Evolutionary conservation across 768 basidiomycete species (phyloP).

Genomic region (Coprinellus micaceus): DNA sequence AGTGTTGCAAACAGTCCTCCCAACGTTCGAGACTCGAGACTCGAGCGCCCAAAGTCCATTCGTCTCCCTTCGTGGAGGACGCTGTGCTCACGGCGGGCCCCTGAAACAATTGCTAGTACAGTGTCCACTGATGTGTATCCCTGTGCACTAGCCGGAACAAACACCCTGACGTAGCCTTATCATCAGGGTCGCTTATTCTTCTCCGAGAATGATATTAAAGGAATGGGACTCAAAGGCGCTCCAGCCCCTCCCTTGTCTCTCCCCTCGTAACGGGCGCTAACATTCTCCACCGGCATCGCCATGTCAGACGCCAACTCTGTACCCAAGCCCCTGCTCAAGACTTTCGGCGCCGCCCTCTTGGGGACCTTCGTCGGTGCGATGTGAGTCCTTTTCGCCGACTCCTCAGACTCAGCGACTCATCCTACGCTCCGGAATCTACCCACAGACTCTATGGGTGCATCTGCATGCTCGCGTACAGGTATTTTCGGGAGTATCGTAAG

Average conservation of each 20-base stretch:
- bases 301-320: neutral
- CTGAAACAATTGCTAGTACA: too few relatives aligned
- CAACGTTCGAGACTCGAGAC: too few relatives aligned
- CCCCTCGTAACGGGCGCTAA: neutral
- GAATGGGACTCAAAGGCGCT: too few relatives aligned
- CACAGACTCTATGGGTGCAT: constrained; percentile 2
- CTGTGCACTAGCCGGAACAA: too few relatives aligned
- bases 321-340: neutral
- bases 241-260: neutral
- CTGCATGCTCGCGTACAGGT: neutral
- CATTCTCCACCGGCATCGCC: neutral
- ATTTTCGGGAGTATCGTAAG: neutral
- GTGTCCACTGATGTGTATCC: too few relatives aligned
- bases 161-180: too few relatives aligned
- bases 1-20: too few relatives aligned
- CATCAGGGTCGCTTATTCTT: too few relatives aligned
- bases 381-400: neutral
- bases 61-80: too few relatives aligned
- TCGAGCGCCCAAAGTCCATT: too few relatives aligned
- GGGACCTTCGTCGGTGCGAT: neutral
- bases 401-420: neutral
- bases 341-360: neutral
- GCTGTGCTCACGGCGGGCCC: too few relatives aligned
- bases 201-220: too few relatives aligned
- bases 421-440: neutral